phyloP scores from a whole-genome alignment of 2,329 filamentous ascomycete genomes.

The Fusarium penzigii region DNA sequence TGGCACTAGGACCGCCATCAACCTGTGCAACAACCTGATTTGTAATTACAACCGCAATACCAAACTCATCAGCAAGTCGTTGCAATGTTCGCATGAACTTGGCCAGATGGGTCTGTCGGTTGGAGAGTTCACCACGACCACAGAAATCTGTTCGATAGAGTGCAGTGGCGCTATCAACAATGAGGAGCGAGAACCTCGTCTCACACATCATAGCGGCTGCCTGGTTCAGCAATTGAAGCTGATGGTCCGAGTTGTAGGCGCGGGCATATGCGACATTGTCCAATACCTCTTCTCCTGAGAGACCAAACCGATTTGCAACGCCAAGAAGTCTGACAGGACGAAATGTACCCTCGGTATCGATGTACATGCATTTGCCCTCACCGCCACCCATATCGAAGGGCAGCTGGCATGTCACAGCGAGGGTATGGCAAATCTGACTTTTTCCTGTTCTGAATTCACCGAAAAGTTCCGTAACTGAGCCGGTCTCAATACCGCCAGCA shows the following conservation, averaged over 20 bases:
- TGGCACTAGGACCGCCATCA: slow-evolving; percentile 90
- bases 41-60: slow-evolving; percentile 96
- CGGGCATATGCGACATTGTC: slow-evolving; percentile 98
- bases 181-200: slow-evolving; percentile 91
- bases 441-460: slow-evolving; percentile 98
- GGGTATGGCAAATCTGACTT: slow-evolving; percentile 96
- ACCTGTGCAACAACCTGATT: slow-evolving; percentile 99
- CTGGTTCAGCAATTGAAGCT: slow-evolving; percentile 91
- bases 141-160: slow-evolving; percentile 96
- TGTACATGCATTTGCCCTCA: slow-evolving; percentile 97
- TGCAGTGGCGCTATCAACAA: slow-evolving; percentile 94
- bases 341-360: slow-evolving; percentile 97
- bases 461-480: slow-evolving; percentile 97
- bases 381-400: slow-evolving; percentile 99
- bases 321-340: slow-evolving; percentile 86
- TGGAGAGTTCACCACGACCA: slow-evolving; percentile 95
- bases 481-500: slow-evolving; percentile 93
- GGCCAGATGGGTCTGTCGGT: slow-evolving; percentile 82
- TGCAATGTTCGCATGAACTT: slow-evolving; percentile 88
- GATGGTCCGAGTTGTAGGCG: slow-evolving; percentile 98
- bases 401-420: slow-evolving; percentile 97
- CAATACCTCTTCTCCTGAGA: slow-evolving; percentile 94
- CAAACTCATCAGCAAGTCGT: slow-evolving; percentile 79
- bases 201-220: slow-evolving; percentile 99
- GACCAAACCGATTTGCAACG: slow-evolving; percentile 89